Evolutionary conservation across 257 asterid species (phyloP).

Genomic region (Solanum commersonii): DNA sequence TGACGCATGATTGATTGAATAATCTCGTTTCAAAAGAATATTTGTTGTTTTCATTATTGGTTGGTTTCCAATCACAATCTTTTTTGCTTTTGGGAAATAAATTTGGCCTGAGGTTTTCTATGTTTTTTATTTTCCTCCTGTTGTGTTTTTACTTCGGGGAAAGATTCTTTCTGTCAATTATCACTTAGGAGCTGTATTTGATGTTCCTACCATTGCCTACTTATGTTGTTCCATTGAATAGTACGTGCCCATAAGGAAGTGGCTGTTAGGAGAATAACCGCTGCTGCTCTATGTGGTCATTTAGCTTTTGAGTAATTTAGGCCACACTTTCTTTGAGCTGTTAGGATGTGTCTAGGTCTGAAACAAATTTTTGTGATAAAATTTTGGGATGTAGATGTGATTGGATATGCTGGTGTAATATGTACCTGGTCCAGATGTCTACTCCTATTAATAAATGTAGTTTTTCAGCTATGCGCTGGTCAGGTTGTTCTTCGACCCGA

Average conservation of each 20-base stretch:
- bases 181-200: neutral
- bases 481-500: constrained; percentile 46
- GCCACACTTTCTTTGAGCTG: neutral
- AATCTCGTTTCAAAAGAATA: neutral
- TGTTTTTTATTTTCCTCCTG: neutral
- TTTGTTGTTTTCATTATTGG: neutral
- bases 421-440: neutral
- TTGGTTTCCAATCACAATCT: neutral
- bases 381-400: neutral
- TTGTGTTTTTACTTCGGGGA: neutral
- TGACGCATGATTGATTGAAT: neutral
- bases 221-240: neutral
- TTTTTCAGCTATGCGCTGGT: constrained; percentile 32
- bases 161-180: neutral
- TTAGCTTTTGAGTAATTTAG: neutral
- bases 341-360: neutral
- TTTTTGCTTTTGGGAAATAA: neutral
- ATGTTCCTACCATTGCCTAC: neutral
- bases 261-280: neutral
- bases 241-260: neutral
- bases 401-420: neutral
- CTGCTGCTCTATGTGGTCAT: neutral
- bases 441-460: neutral
- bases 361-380: neutral
- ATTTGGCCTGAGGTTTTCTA: neutral